Conservation (phyloP, 768 basidiomycete species). For the Boletus sp. region DNA sequence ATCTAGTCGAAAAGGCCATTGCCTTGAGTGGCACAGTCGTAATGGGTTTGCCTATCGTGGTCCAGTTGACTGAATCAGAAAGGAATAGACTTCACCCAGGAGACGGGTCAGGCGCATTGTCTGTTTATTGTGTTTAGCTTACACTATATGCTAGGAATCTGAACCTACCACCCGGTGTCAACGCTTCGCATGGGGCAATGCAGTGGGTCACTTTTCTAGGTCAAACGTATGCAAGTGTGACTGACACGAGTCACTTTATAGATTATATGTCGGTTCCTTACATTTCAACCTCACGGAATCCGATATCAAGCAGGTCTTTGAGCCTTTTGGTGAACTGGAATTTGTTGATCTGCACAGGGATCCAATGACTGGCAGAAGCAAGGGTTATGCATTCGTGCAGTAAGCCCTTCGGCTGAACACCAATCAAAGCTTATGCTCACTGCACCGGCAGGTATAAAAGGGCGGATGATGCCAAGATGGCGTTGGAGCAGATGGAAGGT, state of each 20-base stretch:
- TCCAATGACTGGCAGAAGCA: conserved; percentile 90
- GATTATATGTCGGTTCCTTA: conserved; percentile 94
- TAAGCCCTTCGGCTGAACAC: conserved; percentile 37
- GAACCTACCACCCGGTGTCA: conserved; percentile 82
- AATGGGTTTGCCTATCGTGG: conserved; percentile 96
- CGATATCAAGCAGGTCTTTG: conserved; percentile 98
- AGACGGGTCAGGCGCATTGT: conserved; percentile 59
- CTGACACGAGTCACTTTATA: conserved; percentile 29
- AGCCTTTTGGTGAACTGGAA: conserved; percentile 96
- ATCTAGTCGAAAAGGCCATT: conserved; percentile 88
- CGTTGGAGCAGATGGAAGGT: conserved; percentile 97
- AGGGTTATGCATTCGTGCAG: conserved; percentile 98
- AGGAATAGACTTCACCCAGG: conserved; percentile 86
- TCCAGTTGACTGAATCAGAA: conserved; percentile 96
- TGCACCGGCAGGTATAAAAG: conserved; percentile 69
- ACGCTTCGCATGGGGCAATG: conserved; percentile 76
- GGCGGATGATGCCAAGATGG: conserved; percentile 93
- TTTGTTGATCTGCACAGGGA: conserved; percentile 98
- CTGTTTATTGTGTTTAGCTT: conserved; percentile 5
- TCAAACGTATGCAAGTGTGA: conserved; percentile 9
- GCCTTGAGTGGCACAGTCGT: conserved; percentile 90
- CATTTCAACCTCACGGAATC: conserved; percentile 97
- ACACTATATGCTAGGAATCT: conserved; percentile 51
- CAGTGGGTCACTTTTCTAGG: conserved; percentile 53
- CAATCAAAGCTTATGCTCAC: not conserved